Conservation (phyloP, 768 basidiomycete genomes). For the Fistulinella prunicolor region DNA sequence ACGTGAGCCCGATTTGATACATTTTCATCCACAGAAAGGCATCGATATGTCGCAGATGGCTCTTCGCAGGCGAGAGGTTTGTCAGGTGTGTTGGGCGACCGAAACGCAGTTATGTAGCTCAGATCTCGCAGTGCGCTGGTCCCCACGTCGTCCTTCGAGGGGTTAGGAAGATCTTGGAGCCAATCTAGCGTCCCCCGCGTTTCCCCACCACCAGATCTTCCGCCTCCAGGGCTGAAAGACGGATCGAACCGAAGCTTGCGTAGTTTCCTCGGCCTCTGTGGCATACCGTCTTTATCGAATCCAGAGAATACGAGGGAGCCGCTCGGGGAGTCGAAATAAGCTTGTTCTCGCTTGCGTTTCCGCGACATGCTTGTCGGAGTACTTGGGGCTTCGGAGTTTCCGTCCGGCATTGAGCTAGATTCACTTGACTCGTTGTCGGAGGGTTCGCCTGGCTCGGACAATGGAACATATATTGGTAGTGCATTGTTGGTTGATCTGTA, state of each 20-base stretch:
- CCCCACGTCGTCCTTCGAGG: neutral
- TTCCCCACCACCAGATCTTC: neutral
- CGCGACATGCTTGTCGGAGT: slow-evolving; percentile 18
- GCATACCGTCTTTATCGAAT: slow-evolving; percentile 31
- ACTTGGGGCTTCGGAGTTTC: slow-evolving; percentile 23
- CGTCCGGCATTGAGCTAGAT: neutral
- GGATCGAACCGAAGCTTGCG: slow-evolving; percentile 27
- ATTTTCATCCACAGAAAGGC: neutral
- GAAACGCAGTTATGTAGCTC: neutral
- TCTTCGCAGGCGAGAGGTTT: neutral
- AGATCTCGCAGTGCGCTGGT: neutral
- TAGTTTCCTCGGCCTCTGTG: slow-evolving; percentile 28
- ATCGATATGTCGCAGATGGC: neutral
- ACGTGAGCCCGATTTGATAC: neutral
- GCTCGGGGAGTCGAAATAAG: slow-evolving; percentile 28
- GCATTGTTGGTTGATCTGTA: slow-evolving; percentile 12
- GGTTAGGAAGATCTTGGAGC: neutral
- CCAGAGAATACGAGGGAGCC: slow-evolving; percentile 26
- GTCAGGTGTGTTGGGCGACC: slow-evolving; percentile 11
- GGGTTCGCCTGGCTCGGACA: neutral
- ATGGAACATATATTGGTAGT: neutral
- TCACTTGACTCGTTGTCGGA: neutral
- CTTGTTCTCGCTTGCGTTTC: slow-evolving; percentile 30
- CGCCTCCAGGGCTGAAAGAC: slow-evolving; percentile 18
- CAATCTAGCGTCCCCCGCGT: neutral